Base-by-base conservation (phyloP, 768 basidiomycete species). In the Sarcodon sp. region DNA sequence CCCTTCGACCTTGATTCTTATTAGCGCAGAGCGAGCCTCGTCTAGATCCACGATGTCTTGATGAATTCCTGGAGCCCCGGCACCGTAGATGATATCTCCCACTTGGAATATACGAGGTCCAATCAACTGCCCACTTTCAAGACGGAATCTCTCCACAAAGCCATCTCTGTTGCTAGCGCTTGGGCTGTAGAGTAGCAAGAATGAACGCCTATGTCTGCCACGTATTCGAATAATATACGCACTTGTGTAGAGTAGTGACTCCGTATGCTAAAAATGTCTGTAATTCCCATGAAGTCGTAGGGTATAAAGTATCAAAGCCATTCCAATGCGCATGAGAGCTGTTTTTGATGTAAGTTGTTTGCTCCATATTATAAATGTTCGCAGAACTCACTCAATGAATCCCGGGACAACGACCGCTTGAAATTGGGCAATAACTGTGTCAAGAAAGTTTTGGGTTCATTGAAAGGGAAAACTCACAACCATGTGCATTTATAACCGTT, bases 221-320 rank as follows among this genome's bases (percentile, higher is more conserved):
- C 16, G 41, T 6, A 41, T 12, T 46, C n/a, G n/a, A 27, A 27
- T 10, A 18, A n/a, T 18, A 15, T 18, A 62, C 70, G 49, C 51
- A 85, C 83, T 86, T 87, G 66, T 85, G 84, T 49, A 85, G 54
- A 2, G 83, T 85, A 1, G 84, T 86, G 4, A 86, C 73, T 16
- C 84, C 84, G 54, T 83, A 85, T 0, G 83, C 79, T 32, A 87
- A 69, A 73, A 85, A 84, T 0, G 80, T 75, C 57, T 80, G 72
- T 67, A 82, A 68, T 55, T 86, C 83, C 82, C 83, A 87, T 8
- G 81, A 84, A 39, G 69, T 69, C 6, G 80, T 71, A 0, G 83
- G 83, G 53, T 76, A 75, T 33, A 66, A 65, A 32, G 66, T 70
- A 0, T 34, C 53, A 50, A 75, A 73, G 0, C 80, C 81, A 13